A percentile compares a stretch with the other conserved stretches of the same genome.
phyloP scores from a whole-genome alignment of 2,329 filamentous ascomycete species.

The Aureobasidium lini region DNA sequence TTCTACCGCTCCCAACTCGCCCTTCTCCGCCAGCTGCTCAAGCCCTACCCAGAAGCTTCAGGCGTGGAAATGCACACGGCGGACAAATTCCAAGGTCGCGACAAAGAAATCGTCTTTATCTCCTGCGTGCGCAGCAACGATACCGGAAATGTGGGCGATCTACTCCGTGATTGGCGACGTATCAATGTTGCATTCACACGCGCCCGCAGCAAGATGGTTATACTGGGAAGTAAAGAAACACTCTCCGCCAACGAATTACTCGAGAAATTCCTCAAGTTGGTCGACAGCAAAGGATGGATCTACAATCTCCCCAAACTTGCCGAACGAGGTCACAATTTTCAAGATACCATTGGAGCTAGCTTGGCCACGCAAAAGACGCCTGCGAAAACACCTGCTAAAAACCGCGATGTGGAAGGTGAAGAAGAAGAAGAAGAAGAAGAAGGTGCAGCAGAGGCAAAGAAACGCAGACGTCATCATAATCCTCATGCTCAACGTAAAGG shows the following conservation, averaged over 20 bases:
- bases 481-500: constrained; percentile 11
- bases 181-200: constrained; percentile 95
- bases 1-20: constrained; percentile 92
- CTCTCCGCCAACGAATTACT: constrained; percentile 68
- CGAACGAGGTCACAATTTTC: constrained; percentile 1
- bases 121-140: constrained; percentile 85
- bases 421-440: background rate
- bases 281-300: constrained; percentile 72
- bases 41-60: constrained; percentile 34
- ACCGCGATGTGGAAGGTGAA: background rate
- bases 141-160: constrained; percentile 72
- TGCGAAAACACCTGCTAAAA: background rate
- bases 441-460: background rate
- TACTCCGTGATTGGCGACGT: constrained; percentile 83
- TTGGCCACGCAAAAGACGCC: constrained; percentile 3
- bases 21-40: constrained; percentile 65
- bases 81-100: constrained; percentile 91
- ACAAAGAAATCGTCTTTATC: constrained; percentile 88
- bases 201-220: constrained; percentile 83
- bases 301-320: background rate
- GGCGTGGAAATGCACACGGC: constrained; percentile 90
- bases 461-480: background rate
- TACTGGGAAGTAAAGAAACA: constrained; percentile 75
- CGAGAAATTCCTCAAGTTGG: constrained; percentile 64
- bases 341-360: background rate